Base-by-base conservation (phyloP, 2,329 filamentous ascomycete genomes). In the Grosmannia huntii region DNA sequence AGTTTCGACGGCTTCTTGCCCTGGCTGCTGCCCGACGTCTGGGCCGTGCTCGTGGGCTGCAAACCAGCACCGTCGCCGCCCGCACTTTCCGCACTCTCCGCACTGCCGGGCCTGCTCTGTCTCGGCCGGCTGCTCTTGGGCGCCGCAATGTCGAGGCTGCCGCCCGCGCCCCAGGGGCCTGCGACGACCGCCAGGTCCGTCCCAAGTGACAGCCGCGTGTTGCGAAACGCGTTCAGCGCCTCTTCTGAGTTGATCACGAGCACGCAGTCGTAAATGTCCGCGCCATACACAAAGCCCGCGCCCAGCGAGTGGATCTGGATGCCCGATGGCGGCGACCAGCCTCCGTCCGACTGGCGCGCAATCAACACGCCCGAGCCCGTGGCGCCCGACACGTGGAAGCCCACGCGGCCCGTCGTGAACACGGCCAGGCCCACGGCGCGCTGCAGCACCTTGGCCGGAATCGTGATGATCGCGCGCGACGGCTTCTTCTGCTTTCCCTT, bases 221-320 rank as follows among this genome's bases (percentile, higher is more conserved):
- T 83, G 60, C 85, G 87, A 69, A 95, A 95, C 0, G 87, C 86
- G 19, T 86, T 81, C 49, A 95, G 75, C 0, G 89, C 89, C 63
- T 87, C 80, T 49, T 81, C 77, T 4, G 81, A 87, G 72, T 95
- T 95, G 70, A 95, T 90, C 41, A 95, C 86, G 27, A 90, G 83
- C 3, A 95, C 88, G 64, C 88, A 94, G 69, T 95, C 90, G 72
- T 94, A 95, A 31, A 95, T 90, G 69, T 95, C 90, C 14, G 92
- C 80, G 14, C 90, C 90, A 1, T 88, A 81, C 60, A 92, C 78
- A 67, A 95, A 89, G 0, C 90, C 90, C 1, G 90, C 80, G 4
- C 87, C 89, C 1, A 89, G 80, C 0, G 88, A 89, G 67, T 92
- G 87, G 28, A 94, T 79, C 70, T 91, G 80, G 66, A 95, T 91